Evolutionary conservation across 2,329 filamentous ascomycete genomes (phyloP), one percentile per base, ranked within the genome.

Genomic region (Capronia americana): DNA sequence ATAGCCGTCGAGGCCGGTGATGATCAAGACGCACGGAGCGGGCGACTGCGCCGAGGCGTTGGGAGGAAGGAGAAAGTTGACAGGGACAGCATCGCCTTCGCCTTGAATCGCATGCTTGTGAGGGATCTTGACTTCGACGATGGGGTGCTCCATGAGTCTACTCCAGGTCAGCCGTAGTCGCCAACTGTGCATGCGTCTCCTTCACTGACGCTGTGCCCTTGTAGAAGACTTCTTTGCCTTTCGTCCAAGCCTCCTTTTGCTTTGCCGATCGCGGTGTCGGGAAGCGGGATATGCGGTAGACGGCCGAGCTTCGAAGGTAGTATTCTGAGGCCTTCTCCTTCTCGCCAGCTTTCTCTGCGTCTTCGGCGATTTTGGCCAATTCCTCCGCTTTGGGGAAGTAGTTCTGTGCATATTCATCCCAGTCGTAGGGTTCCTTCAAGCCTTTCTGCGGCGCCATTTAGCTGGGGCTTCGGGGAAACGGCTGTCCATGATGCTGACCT

Each of bases 241-340:
- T 57, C 26, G 53, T 67, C 72, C 72, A 74, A 14, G 72, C 72
- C 62, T 69, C 64, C 34, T 69, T 67, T 57, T 74, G 72, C 57
- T 71, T 71, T 57, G 69, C 65, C 24, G 71, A 73, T 24, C 72
- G 66, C 24, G 67, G 66, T 2, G 70, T 64, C 3, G 90, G 90
- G 74, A 93, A 92, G 17, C 90, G 84, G 0, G 88, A 84, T 70
- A 93, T 92, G 60, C 90, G 85, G 76, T 91, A 89, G n/a, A 92
- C 82, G 28, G 88, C 87, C 24, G 89, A 90, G 4, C 88, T 88
- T 24, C 90, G 87, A 66, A 74, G 70, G 59, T 72, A 74, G 61
- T 73, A 72, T 67, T 85, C 84, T 3, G 84, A 85, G 0, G 90
- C 88, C 50, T 82, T 81, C 46, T 82, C 80, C 4, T 74, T 75